Base-by-base conservation (phyloP, 2,329 filamentous ascomycete genomes). In the Thyridium curvatum region DNA sequence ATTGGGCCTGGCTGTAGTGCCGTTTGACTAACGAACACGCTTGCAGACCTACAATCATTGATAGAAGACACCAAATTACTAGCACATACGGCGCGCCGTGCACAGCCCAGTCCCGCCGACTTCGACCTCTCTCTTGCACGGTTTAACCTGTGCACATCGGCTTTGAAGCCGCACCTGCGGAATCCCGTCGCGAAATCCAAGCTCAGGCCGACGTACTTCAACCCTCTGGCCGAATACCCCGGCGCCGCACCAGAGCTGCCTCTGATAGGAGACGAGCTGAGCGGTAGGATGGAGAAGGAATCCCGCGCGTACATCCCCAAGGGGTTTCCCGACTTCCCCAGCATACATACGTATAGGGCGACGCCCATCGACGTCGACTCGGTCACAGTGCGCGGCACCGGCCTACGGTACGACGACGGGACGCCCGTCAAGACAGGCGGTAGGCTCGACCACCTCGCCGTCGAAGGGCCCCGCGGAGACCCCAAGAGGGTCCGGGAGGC, bases 291-390 rank as follows among this genome's bases (percentile, higher is more conserved):
- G 2, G 78, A 82, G 46, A 80, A 79, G 49, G 65, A 71, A 8
- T 55, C 64, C 12, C 74, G 72, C 49, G 40, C 55, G 17, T 80
- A 77, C 55, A 79, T 83, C 10, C 79, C 79, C 0, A 58, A 61
- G 29, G 66, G 68, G 0, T 79, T 83, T 37, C 79, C 79, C 1
- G 65, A 71, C 9, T 82, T 82, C 42, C 79, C 79, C 0, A 80
- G 77, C 53, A 74, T 73, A 34, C 77, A 82, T 49, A 82, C 78
- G 4, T 83, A 81, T 57, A 72, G 69, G 30, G 75, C 72, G 50
- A 82, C 78, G 0, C 71, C 72, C 2, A 67, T 70, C 28, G 60
- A 60, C 35, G 55, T 59, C 28, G 57, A 57, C 43, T 41, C 52
- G 32, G 49, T 58, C 21, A 59, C 58, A 2, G 52, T 59, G 2